phyloP scores from a whole-genome alignment of 2,329 filamentous ascomycete species.

The Aspergillus sp. region DNA sequence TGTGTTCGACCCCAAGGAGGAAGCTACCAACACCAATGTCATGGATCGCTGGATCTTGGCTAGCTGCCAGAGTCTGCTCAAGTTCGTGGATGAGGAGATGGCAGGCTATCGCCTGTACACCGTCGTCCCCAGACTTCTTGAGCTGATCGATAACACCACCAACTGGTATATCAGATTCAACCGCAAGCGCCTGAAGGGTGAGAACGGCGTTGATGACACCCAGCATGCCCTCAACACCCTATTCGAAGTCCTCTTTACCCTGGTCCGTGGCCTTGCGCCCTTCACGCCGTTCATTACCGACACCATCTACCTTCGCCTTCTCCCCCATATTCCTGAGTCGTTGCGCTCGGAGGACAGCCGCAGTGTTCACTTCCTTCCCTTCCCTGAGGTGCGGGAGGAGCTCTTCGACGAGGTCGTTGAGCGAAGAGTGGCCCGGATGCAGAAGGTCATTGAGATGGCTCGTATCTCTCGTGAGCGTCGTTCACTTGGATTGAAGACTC shows the following conservation, averaged over 20 bases:
- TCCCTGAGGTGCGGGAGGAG: conserved; percentile 83
- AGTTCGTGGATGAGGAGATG: conserved; percentile 95
- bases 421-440: conserved; percentile 84
- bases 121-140: conserved; percentile 79
- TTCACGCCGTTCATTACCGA: conserved; percentile 96
- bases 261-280: conserved; percentile 83
- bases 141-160: conserved; percentile 89
- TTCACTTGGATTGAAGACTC: conserved; percentile 82
- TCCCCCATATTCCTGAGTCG: conserved; percentile 74
- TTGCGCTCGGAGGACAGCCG: conserved; percentile 69
- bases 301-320: conserved; percentile 82
- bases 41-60: conserved; percentile 97
- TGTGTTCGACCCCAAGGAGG: conserved; percentile 71
- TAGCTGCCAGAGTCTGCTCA: conserved; percentile 82
- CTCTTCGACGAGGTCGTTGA: conserved; percentile 85
- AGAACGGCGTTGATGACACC: conserved; percentile 81
- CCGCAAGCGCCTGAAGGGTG: conserved; percentile 84
- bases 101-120: conserved; percentile 77
- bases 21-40: conserved; percentile 78
- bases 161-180: conserved; percentile 99
- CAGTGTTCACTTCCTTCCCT: conserved; percentile 88
- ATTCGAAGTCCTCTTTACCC: conserved; percentile 87
- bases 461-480: conserved; percentile 82
- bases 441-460: conserved; percentile 88
- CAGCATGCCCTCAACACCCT: conserved; percentile 88